These are phyloP conservation scores for Periconia sp. DNA, from an alignment of 2,329 filamentous ascomycete species.

Conservation along the genomic window DNA sequence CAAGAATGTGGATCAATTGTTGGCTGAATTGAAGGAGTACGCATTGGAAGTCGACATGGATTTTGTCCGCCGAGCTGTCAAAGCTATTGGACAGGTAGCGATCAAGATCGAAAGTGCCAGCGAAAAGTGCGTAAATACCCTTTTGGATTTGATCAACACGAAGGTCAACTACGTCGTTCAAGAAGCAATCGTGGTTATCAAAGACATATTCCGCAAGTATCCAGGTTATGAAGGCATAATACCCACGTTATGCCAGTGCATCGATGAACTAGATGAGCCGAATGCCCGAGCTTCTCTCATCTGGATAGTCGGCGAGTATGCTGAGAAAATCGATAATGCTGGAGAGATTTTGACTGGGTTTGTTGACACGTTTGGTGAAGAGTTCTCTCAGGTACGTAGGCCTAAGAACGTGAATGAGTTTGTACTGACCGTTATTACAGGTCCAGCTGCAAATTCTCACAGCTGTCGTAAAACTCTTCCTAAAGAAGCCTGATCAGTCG, in stretches of 20 bases:
- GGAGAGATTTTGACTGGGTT: conserved; percentile 90
- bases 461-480: conserved; percentile 93
- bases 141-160: conserved; percentile 91
- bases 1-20: conserved; percentile 89
- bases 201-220: conserved; percentile 97
- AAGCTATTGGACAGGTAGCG: conserved; percentile 94
- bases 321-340: conserved; percentile 99
- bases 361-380: conserved; percentile 91
- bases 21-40: conserved; percentile 95
- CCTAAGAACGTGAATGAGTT: too few relatives aligned
- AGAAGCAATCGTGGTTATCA: conserved; percentile 98
- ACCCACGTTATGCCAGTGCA: conserved; percentile 91
- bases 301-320: conserved; percentile 99
- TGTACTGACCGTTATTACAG: conserved; percentile 51
- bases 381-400: conserved; percentile 80
- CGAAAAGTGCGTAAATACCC: conserved; percentile 91
- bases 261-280: conserved; percentile 94
- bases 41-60: conserved; percentile 99
- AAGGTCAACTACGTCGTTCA: conserved; percentile 99
- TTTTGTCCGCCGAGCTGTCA: conserved; percentile 90
- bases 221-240: conserved; percentile 98
- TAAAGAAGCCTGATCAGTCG: conserved; percentile 92
- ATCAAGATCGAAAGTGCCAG: conserved; percentile 97
- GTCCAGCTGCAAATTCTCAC: conserved; percentile 98
- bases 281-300: conserved; percentile 88